Evolutionary conservation across 2,329 filamentous ascomycete genomes (phyloP).

Genomic region (Neofusicoccum sp.): DNA sequence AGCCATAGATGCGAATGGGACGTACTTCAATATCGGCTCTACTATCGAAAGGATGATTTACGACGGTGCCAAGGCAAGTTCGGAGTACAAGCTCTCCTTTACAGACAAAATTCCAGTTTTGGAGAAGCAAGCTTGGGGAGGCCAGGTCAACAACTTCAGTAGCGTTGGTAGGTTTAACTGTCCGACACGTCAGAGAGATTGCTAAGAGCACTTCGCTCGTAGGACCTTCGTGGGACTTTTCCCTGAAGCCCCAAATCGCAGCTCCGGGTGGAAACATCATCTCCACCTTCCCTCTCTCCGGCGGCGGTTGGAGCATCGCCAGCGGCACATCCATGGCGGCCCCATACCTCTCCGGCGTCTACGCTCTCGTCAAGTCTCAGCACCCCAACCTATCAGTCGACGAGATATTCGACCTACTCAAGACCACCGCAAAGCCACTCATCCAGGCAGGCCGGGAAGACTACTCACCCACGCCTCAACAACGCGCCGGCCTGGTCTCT

Average conservation of each 20-base stretch:
- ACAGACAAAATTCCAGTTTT: not conserved
- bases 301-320: conserved; percentile 49
- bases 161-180: not conserved
- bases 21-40: not conserved
- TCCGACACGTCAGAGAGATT: too few species aligned
- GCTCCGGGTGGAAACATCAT: conserved; percentile 58
- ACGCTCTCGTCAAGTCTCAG: conserved; percentile 20
- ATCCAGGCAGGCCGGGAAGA: conserved; percentile 19
- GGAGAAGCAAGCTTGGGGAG: not conserved
- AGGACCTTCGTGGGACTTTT: conserved; percentile 61
- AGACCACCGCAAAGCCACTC: conserved; percentile 23
- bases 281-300: conserved; percentile 53
- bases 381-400: conserved; percentile 9
- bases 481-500: conserved; percentile 26
- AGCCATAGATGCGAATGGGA: not conserved
- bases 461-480: conserved; percentile 24
- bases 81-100: not conserved
- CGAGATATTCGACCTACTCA: conserved; percentile 23
- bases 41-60: not conserved
- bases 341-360: conserved; percentile 24
- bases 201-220: not conserved
- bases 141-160: not conserved
- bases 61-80: not conserved
- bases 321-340: conserved; percentile 53
- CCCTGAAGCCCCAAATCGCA: conserved; percentile 57